These are phyloP conservation scores for Starmerella asiatica DNA, from an alignment of 805 yeast genomes.

Conservation along the genomic window DNA sequence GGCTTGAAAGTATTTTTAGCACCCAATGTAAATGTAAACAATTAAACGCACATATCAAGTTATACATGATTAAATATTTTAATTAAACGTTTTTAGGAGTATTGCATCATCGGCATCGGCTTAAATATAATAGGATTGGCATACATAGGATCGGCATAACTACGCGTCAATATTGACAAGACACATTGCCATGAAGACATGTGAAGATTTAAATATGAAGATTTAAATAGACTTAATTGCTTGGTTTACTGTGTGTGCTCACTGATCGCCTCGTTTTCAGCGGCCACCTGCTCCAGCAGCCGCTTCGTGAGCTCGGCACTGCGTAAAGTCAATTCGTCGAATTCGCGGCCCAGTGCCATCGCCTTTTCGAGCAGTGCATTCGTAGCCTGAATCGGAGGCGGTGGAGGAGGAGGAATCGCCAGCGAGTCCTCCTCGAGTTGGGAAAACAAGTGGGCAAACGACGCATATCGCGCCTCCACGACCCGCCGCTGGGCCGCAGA, in stretches of 20 bases:
- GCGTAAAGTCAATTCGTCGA: slow-evolving; percentile 18
- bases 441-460: slow-evolving; percentile 7
- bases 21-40: too few species aligned
- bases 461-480: slow-evolving; percentile 8
- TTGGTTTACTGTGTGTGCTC: too few species aligned
- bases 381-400: slow-evolving; percentile 1
- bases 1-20: too few species aligned
- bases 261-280: slow-evolving; percentile 8
- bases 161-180: neutral
- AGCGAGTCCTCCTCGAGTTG: slow-evolving; percentile 5
- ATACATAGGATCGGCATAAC: neutral
- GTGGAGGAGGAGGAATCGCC: slow-evolving; percentile 6
- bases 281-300: slow-evolving; percentile 11
- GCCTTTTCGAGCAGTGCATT: slow-evolving; percentile 7
- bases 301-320: slow-evolving; percentile 13
- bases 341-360: slow-evolving; percentile 12
- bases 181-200: neutral
- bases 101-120: too few species aligned
- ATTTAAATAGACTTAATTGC: too few species aligned
- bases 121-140: neutral
- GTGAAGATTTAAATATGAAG: too few species aligned
- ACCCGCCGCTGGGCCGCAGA: slow-evolving; percentile 6
- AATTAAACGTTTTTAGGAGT: too few species aligned
- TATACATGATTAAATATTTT: too few species aligned
- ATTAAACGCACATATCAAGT: too few species aligned